Evolutionary conservation across 495 filamentous ascomycete genomes (phyloP), one percentile per base, ranked within the genome.

Genomic region (Parathielavia appendiculata): DNA sequence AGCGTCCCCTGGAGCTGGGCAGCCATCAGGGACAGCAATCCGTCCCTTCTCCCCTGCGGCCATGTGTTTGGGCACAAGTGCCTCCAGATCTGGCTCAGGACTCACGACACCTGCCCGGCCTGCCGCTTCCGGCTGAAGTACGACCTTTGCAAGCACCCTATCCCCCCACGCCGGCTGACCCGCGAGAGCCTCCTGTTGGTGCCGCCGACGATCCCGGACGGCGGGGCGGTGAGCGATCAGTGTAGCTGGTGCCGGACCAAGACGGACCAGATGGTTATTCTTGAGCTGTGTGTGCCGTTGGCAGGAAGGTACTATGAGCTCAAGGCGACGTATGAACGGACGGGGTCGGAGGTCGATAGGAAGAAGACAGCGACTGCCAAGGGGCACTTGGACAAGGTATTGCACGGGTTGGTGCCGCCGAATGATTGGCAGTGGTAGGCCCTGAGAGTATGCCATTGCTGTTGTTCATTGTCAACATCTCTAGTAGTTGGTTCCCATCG

Each of bases 51-150:
- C 1, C 61, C 62, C 0, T 67, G 65, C 32, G 65, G 62, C 19
- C 65, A 67, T 36, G 54, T 64, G n/a, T 59, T 62, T 30, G 48
- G 65, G 5, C 1, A 1, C 7, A 7, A 12, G 7, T 67, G 65
- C 47, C 35, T 64, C 26, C 5, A 12, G 0, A 11, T 7, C 5
- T 64, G 62, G 61, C 43, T 61, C 17, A 0, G n/a, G 1, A 8
- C 5, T 11, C 2, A 57, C 11, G 14, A 7, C 41, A 47, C 38
- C 0, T 67, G 65, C 45, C 65, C 65, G 10, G 40, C 35, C 38
- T 67, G 65, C 47, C 56, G 59, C 12, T 20, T 58, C 19, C 2
- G 16, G 2, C 50, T 67, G 3, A 17, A 5, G n/a, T 48, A 62
- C 53, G 8, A 32, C 40, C 30, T 32, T 13, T 67, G 64, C 54